Base-by-base conservation (phyloP, 2,329 filamentous ascomycete genomes). In the Penicillium sp. region DNA sequence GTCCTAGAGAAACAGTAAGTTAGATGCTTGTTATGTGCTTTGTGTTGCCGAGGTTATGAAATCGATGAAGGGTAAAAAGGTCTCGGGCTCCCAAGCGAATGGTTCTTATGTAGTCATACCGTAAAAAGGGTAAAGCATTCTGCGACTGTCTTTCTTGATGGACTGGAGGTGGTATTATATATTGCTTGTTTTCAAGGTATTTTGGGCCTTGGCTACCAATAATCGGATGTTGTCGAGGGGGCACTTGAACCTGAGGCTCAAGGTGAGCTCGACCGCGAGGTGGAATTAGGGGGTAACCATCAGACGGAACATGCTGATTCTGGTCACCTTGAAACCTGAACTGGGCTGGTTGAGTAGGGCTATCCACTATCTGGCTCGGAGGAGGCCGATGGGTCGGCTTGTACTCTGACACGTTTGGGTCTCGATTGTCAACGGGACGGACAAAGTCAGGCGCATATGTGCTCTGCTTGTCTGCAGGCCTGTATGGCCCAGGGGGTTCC, bases 401-500 rank as follows among this genome's bases (percentile, higher is more conserved):
- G 45, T 69, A 67, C 31, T 69, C 69, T 56, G 65, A 52, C 31
- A 66, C 65, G 45, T 63, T 58, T 48, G 66, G 61, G 23, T 72
- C 73, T 45, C 67, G 69, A 30, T 69, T 61, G 56, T 72, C 71
- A 68, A 78, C 64, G 41, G 70, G 69, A 58, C 74, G 75, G 59
- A 77, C 71, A 64, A 78, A 77, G 60, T 71, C 76, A 63, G 77
- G 72, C 13, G 75, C 74, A 66, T 78, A 76, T 38, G 73, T 66
- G 31, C 68, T 70, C 48, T 70, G 71, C 49, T 67, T 69, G 26
- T 65, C 62, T 38, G 64, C 61, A 26, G 62, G 29, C 51, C 66
- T 67, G 58, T 70, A 64, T 38, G 63, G 51, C 38, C 68, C 56
- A 56, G 60, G 62, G 63, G 68, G 59, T 65, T 63, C 55, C 54